Evolutionary conservation across 192 early-diverging fungal genomes (phyloP).

Genomic region (Chytriomyces sp.): DNA sequence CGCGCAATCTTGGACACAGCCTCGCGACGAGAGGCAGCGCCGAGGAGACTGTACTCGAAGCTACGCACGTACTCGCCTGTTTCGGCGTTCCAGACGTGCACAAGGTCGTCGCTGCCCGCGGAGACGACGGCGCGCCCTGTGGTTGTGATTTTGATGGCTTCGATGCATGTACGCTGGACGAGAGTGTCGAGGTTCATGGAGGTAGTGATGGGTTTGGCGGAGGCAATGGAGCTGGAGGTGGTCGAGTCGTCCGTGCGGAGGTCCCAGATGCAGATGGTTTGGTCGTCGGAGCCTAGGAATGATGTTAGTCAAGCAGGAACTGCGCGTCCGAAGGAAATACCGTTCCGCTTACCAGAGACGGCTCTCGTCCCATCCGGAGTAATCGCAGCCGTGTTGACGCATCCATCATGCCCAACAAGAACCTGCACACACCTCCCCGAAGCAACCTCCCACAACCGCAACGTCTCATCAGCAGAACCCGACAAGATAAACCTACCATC

Average conservation of each 20-base stretch:
- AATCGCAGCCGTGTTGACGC: constrained; percentile 24
- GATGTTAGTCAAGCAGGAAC: not conserved
- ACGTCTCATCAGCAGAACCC: constrained; percentile 18
- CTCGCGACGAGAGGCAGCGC: not conserved
- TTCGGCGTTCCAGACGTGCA: constrained; percentile 26
- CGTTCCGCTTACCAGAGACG: constrained; percentile 8
- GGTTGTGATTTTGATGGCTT: constrained; percentile 17
- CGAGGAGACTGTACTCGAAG: constrained; percentile 1
- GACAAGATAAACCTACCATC: constrained; percentile 21
- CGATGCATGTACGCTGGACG: not conserved
- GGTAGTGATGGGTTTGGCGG: too few relatives aligned
- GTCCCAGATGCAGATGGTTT: constrained; percentile 31
- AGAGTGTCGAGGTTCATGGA: too few relatives aligned
- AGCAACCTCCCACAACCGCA: constrained; percentile 29
- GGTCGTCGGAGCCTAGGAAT: constrained; percentile 20
- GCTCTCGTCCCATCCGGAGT: constrained; percentile 14
- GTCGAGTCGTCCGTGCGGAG: constrained; percentile 1
- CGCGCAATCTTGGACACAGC: constrained; percentile 2
- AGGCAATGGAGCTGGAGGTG: not conserved
- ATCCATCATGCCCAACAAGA: constrained; percentile 12
- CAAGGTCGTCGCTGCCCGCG: constrained; percentile 21
- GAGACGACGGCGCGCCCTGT: constrained; percentile 15
- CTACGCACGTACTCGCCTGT: constrained; percentile 20
- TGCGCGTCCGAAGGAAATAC: not conserved
- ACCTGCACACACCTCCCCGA: constrained; percentile 22